Evolutionary conservation across 352 stramenopile genomes (phyloP), one percentile per base, ranked within the genome.

Genomic region (Globisporangium rhizosaccharum): DNA sequence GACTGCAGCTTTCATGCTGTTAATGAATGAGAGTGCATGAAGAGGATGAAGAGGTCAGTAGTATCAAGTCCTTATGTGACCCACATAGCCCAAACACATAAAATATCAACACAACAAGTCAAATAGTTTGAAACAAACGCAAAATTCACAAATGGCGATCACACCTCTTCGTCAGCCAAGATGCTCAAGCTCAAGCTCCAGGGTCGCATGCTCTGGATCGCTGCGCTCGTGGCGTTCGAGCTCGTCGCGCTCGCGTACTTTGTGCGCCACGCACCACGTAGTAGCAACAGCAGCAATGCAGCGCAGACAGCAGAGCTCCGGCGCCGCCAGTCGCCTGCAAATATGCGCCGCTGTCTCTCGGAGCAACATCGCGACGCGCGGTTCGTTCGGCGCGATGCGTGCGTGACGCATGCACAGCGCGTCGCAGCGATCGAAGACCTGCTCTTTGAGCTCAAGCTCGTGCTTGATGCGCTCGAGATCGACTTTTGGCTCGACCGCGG

Each of bases 401-500:
- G 76, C 53, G 66, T 84, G 14, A 75, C 70, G 26, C 8, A 53
- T 9, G 52, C 66, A n/a, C 63, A 82, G 51, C 67, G 76, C 20
- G 51, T 76, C 6, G 53, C 56, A 6, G 61, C 62, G 4, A 56
- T 86, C 42, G 61, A 70, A 50, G 61, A 81, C 48, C 59, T 86
- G 33, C 58, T 84, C 6, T 73, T 72, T 33, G 65, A 64, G 14
- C 60, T 81, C 0, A 71, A 67, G 41, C 57, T 62, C 7, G 57
- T 79, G 50, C 47, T 86, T 3, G 70, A 82, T 30, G 68, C 68
- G 42, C 51, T 61, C 9, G 37, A 68, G 5, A 57, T 81, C 25
- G 66, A 61, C 0, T 88, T 82, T 39, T 88, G 73, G 78, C 68
- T 86, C 41, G 72, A 85, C 56, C 79, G 78, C 53, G 73, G 73